Evolutionary conservation across 768 basidiomycete species (phyloP).

Genomic region (Chiua virens): DNA sequence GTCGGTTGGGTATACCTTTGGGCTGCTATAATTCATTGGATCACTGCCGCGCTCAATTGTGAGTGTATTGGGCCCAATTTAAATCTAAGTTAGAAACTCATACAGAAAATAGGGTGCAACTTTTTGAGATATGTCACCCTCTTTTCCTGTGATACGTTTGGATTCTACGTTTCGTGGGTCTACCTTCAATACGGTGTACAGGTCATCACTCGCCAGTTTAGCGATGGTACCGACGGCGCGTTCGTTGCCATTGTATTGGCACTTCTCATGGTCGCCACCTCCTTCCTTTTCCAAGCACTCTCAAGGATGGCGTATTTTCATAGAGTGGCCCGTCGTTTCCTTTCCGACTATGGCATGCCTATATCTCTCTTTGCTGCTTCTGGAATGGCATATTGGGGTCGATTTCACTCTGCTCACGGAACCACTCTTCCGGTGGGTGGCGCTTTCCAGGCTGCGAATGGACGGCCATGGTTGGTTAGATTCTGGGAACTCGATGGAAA

Average conservation of each 20-base stretch:
- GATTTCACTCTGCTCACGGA: slow-evolving; percentile 59
- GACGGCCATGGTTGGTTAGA: slow-evolving; percentile 77
- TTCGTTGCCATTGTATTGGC: slow-evolving; percentile 73
- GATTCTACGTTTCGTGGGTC: slow-evolving; percentile 90
- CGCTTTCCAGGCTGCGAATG: slow-evolving; percentile 70
- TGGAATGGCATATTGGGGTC: slow-evolving; percentile 85
- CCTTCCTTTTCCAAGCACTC: slow-evolving; percentile 71
- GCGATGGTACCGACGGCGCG: slow-evolving; percentile 41
- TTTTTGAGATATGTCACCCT: slow-evolving; percentile 85
- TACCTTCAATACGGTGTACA: slow-evolving; percentile 90
- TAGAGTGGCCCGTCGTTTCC: slow-evolving; percentile 69
- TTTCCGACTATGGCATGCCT: slow-evolving; percentile 90
- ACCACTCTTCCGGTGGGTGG: slow-evolving; percentile 66
- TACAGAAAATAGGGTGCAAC: slow-evolving; percentile 59
- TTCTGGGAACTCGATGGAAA: slow-evolving; percentile 89
- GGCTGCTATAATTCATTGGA: slow-evolving; percentile 85
- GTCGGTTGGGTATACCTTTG: slow-evolving; percentile 93
- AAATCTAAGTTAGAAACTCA: background rate
- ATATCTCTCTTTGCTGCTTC: slow-evolving; percentile 76
- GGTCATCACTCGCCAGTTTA: slow-evolving; percentile 73
- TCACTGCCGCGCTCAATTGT: slow-evolving; percentile 80
- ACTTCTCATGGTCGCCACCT: slow-evolving; percentile 69
- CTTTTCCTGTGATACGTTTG: slow-evolving; percentile 91
- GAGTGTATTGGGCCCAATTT: slow-evolving; percentile 17
- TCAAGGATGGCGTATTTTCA: slow-evolving; percentile 69